A percentile compares a stretch with the other conserved stretches of the same genome.
phyloP scores from a whole-genome alignment of 2,329 filamentous ascomycete genomes.

The Pseudogymnoascus sp. region DNA sequence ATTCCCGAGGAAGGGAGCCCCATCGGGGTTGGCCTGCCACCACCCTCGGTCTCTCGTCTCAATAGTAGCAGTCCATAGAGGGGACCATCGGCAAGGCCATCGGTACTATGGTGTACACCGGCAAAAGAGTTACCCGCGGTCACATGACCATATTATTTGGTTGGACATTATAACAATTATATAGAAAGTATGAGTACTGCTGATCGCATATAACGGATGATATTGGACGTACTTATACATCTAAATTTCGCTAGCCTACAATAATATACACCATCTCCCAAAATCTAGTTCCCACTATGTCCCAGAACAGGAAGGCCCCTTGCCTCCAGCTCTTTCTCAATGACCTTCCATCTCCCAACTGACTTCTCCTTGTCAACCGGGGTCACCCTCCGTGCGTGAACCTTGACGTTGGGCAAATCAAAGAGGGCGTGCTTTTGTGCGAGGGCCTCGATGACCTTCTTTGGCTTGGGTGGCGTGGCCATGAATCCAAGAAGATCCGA shows the following conservation, averaged over 20 bases:
- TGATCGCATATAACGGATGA: constrained; percentile 2
- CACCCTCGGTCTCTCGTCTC: not conserved
- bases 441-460: constrained; percentile 58
- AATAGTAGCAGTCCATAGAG: not conserved
- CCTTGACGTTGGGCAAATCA: constrained; percentile 60
- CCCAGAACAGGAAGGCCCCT: constrained; percentile 54
- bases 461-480: constrained; percentile 46
- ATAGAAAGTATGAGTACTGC: not conserved
- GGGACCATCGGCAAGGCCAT: not conserved
- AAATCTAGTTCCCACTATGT: constrained; percentile 21
- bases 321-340: constrained; percentile 60
- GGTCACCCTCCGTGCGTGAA: constrained; percentile 59
- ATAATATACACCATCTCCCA: constrained; percentile 6
- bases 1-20: constrained; percentile 3
- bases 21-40: not conserved
- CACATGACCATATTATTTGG: not conserved
- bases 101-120: not conserved
- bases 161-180: not conserved
- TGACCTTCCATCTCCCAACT: constrained; percentile 72
- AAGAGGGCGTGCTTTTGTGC: constrained; percentile 38
- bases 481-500: constrained; percentile 49
- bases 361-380: constrained; percentile 65
- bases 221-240: constrained; percentile 2
- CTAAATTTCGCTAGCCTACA: constrained; percentile 9
- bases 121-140: constrained; percentile 6